Percentiles rank a stretch among this genome's conserved stretches.
Evolutionary conservation across 768 basidiomycete genomes (phyloP).

Genomic region (Mycena filopes): DNA sequence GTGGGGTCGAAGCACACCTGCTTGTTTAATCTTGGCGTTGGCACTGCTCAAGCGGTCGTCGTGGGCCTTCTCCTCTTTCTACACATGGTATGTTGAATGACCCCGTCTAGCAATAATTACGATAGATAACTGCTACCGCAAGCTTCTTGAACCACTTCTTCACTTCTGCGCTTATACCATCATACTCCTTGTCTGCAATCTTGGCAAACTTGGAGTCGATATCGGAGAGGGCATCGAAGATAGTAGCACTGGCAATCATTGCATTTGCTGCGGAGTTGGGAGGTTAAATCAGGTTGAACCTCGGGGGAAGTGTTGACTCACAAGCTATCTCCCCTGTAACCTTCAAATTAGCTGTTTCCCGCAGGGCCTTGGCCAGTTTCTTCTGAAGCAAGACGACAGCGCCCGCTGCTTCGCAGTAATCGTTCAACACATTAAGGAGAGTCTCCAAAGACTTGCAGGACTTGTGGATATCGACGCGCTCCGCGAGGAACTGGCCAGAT

Average conservation of each 20-base stretch:
- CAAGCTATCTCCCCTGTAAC: constrained; percentile 71
- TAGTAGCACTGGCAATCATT: constrained; percentile 67
- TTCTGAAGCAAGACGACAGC: constrained; percentile 75
- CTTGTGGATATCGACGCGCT: constrained; percentile 81
- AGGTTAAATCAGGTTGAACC: constrained; percentile 20
- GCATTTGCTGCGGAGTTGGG: constrained; percentile 64
- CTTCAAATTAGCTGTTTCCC: constrained; percentile 71
- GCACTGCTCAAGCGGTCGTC: constrained; percentile 75
- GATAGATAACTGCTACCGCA: constrained; percentile 60
- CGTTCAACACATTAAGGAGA: constrained; percentile 72
- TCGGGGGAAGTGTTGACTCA: constrained; percentile 41
- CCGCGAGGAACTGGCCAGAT: constrained; percentile 51
- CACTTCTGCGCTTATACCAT: constrained; percentile 69
- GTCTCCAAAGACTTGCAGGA: constrained; percentile 81
- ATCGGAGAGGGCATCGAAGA: constrained; percentile 78
- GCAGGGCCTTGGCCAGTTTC: constrained; percentile 77
- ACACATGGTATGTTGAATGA: background rate
- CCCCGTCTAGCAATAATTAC: background rate
- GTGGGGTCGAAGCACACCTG: constrained; percentile 53
- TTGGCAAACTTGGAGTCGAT: constrained; percentile 82
- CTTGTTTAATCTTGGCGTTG: constrained; percentile 82
- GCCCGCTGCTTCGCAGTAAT: constrained; percentile 78
- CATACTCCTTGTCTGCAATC: constrained; percentile 79
- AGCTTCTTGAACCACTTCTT: constrained; percentile 92
- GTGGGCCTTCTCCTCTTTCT: constrained; percentile 87